These are phyloP conservation scores for Mycena chlorophos DNA, from an alignment of 768 basidiomycete species.

Conservation along the genomic window DNA sequence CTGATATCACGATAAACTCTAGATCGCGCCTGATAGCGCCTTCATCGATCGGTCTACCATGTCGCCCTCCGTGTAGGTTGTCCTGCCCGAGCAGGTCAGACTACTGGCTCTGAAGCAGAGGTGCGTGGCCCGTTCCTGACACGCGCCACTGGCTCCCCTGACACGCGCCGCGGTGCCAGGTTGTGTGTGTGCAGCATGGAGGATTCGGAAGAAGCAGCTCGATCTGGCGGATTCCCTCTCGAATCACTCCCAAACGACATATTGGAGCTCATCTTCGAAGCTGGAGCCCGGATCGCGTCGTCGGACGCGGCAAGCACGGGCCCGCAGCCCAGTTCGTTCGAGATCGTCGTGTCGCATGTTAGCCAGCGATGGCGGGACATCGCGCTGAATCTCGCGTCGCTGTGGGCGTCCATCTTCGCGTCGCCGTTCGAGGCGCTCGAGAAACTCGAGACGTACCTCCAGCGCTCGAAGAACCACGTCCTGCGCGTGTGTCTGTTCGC, in stretches of 20 bases:
- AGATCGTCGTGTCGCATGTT: constrained; percentile 16
- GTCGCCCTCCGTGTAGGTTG: constrained; percentile 10
- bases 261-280: constrained; percentile 19
- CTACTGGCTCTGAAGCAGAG: constrained; percentile 2
- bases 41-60: constrained; percentile 17
- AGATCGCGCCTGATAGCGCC: neutral
- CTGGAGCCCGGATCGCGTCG: constrained; percentile 8
- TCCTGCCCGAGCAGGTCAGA: constrained; percentile 18
- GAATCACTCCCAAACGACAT: constrained; percentile 20
- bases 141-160: neutral
- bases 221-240: constrained; percentile 4
- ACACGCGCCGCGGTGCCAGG: no score
- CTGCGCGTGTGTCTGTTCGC: constrained; percentile 16
- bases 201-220: constrained; percentile 6
- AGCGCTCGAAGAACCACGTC: constrained; percentile 13
- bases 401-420: constrained; percentile 18
- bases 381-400: constrained; percentile 13
- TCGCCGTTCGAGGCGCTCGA: constrained; percentile 11
- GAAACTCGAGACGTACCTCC: constrained; percentile 15
- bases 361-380: constrained; percentile 17
- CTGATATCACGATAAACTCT: neutral
- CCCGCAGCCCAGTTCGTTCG: constrained; percentile 4
- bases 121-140: neutral
- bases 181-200: constrained; percentile 8
- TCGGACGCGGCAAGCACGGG: constrained; percentile 1